These are phyloP conservation scores for Amanita exitialis DNA, from an alignment of 768 basidiomycete genomes.

Conservation along the genomic window DNA sequence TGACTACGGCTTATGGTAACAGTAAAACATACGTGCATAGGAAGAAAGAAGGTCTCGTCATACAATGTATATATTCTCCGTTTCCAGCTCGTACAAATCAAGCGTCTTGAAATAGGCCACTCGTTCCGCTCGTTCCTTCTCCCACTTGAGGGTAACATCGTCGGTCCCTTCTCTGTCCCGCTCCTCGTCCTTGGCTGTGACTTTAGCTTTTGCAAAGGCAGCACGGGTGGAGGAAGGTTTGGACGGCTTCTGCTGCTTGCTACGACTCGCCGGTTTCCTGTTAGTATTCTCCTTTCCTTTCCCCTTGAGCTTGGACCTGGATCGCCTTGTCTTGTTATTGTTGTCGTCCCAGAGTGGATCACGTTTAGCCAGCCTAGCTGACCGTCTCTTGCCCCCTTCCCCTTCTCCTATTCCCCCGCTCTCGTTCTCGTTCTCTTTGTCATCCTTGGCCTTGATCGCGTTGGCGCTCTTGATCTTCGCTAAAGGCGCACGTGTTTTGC, in stretches of 20 bases:
- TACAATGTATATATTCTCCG: constrained; percentile 4
- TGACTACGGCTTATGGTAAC: too few relatives aligned
- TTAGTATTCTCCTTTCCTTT: constrained; percentile 4
- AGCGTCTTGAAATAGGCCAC: constrained; percentile 4
- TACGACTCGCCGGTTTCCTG: not conserved
- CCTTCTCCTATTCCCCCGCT: not conserved
- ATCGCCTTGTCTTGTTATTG: not conserved
- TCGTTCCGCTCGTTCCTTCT: not conserved
- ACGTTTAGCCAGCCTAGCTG: constrained; percentile 1
- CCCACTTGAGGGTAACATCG: not conserved
- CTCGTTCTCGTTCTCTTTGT: not conserved
- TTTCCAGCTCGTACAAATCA: constrained; percentile 5
- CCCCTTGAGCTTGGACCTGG: not conserved
- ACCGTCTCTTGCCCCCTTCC: not conserved
- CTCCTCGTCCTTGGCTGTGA: not conserved
- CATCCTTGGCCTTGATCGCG: not conserved
- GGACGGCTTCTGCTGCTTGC: too few relatives aligned
- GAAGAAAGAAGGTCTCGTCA: not conserved
- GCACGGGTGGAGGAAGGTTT: too few relatives aligned
- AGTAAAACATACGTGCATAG: too few relatives aligned
- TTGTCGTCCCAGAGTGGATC: not conserved
- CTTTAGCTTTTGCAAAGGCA: not conserved
- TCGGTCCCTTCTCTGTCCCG: not conserved
- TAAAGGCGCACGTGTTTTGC: not conserved
- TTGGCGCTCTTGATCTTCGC: not conserved